Evolutionary conservation across 2,329 filamentous ascomycete species (phyloP).

Genomic region (Pestalotiopsis sp.): DNA sequence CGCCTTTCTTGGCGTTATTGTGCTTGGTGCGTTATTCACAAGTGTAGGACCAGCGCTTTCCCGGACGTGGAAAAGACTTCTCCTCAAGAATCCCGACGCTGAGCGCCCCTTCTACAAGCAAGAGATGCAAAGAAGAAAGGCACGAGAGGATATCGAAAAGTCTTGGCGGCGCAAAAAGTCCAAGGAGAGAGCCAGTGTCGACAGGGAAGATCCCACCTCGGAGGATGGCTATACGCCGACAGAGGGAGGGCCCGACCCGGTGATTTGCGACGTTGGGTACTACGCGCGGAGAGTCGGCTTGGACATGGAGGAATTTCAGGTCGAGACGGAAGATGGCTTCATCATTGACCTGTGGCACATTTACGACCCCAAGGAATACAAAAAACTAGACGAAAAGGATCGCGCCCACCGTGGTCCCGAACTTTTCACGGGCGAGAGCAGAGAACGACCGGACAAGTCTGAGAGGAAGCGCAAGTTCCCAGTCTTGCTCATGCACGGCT

Average conservation of each 20-base stretch:
- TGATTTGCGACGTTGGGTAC: slow-evolving; percentile 79
- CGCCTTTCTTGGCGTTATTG: slow-evolving; percentile 74
- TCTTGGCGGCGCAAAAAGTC: slow-evolving; percentile 61
- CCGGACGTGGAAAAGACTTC: slow-evolving; percentile 55
- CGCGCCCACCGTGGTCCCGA: slow-evolving; percentile 61
- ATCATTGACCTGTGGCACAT: slow-evolving; percentile 89
- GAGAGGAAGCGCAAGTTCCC: slow-evolving; percentile 69
- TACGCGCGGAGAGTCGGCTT: slow-evolving; percentile 88
- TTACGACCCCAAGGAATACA: slow-evolving; percentile 79
- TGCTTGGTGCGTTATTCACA: slow-evolving; percentile 73
- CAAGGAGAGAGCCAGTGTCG: slow-evolving; percentile 39
- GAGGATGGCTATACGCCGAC: slow-evolving; percentile 69
- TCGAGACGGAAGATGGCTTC: slow-evolving; percentile 94
- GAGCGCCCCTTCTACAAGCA: slow-evolving; percentile 73
- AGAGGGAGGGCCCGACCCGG: slow-evolving; percentile 78
- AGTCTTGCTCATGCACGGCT: slow-evolving; percentile 83
- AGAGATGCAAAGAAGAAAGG: slow-evolving; percentile 62
- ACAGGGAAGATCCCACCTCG: slow-evolving; percentile 42
- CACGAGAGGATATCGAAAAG: slow-evolving; percentile 58
- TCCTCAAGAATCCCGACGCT: slow-evolving; percentile 61
- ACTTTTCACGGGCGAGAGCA: slow-evolving; percentile 55
- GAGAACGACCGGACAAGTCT: slow-evolving; percentile 38
- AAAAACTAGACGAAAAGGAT: slow-evolving; percentile 49
- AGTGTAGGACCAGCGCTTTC: slow-evolving; percentile 58
- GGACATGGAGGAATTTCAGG: slow-evolving; percentile 79